Evolutionary conservation across 2,329 filamentous ascomycete genomes (phyloP), one percentile per base, ranked within the genome.

Genomic region (Lasiodiplodia sp.): DNA sequence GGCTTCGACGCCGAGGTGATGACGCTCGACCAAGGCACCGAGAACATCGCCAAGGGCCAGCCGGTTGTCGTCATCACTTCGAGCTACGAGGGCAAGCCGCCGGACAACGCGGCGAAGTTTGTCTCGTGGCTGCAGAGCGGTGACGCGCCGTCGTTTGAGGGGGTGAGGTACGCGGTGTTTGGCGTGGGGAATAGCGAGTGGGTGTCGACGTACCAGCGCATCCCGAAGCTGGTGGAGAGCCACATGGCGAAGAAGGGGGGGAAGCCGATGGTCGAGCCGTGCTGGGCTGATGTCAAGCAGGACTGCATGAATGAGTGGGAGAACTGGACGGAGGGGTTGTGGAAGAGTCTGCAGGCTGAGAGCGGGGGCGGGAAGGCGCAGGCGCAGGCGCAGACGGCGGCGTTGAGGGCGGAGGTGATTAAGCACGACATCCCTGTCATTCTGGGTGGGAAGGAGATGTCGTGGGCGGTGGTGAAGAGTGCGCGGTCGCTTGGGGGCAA

Each of bases 71-170:
- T 94, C 60, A 84, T 94, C 70, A 89, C 89, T 0, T 86, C 91
- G 0, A 90, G 88, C 1, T 94, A 94, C 72, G 91, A 94, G 73
- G 92, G 92, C 0, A 85, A 92, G 67, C 90, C 92, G 0, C 87
- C 91, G 0, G 90, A 92, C 70, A 93, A 94, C 70, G 92, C 91
- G 0, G 84, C 82, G 0, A 84, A 87, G 60, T 94, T 94, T 73
- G 85, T 90, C 28, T 81, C 84, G 21, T 94, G 91, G 91, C 77
- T 93, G 6, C 83, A 88, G 71, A 81, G 85, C 67, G 83, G 31
- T 0, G 31, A 80, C 10, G 70, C 78, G 3, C 79, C 85, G 3
- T 81, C 85, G 63, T 75, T 92, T 25, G 80, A 87, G 10, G 85
- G 83, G 8, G 85, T 90, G 0, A 73, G 76, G 0, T 83, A 79